Conservation (phyloP, 495 filamentous ascomycete genomes). For the Ramalina intermedia region DNA sequence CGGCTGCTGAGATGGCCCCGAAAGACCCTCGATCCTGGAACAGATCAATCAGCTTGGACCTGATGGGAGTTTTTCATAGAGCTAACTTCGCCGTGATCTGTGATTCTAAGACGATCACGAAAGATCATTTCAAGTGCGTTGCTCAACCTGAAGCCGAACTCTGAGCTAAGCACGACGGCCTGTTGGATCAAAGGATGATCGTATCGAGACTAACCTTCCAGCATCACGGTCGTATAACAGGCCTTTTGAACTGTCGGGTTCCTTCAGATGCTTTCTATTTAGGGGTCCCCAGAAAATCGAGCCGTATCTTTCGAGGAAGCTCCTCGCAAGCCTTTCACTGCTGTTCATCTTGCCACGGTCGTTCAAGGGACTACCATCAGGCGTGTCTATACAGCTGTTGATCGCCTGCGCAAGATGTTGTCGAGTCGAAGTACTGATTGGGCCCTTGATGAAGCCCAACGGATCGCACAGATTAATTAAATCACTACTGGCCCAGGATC, state of each 20-base stretch:
- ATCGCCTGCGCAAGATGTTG: too few species aligned
- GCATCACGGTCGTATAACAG: conserved; percentile 1
- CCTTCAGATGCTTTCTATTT: not conserved
- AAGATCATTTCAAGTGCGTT: not conserved
- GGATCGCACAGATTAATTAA: too few species aligned
- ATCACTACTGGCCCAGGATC: too few species aligned
- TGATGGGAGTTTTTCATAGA: not conserved
- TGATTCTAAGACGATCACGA: not conserved
- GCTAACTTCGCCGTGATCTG: not conserved
- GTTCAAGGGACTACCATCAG: not conserved
- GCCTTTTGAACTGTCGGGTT: not conserved
- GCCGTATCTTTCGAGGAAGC: not conserved
- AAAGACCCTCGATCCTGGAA: too few species aligned
- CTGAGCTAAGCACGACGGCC: not conserved
- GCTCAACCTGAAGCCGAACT: not conserved
- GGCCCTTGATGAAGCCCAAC: too few species aligned
- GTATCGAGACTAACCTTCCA: not conserved
- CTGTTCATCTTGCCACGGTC: too few species aligned
- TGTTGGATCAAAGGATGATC: not conserved
- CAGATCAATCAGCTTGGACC: too few species aligned
- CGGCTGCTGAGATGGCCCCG: too few species aligned
- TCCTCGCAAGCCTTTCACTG: not conserved
- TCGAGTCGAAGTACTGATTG: too few species aligned
- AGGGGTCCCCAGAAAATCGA: not conserved
- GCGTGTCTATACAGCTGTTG: too few species aligned